Evolutionary conservation across 2,329 filamentous ascomycete genomes (phyloP).

Genomic region (Cytospora piceicola): DNA sequence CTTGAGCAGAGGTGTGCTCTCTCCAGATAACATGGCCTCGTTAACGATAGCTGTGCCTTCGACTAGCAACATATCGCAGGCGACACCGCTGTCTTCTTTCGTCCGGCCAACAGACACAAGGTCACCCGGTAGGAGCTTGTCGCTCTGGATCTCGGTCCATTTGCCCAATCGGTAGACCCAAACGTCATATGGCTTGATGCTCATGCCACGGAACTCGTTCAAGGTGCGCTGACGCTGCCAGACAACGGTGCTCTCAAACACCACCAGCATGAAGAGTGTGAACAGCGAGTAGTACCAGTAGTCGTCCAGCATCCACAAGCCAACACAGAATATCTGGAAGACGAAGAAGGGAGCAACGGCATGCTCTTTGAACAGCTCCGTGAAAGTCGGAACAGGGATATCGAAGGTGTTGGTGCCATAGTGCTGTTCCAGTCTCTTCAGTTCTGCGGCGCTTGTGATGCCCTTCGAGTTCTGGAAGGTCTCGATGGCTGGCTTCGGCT

Average conservation of each 20-base stretch:
- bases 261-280: conserved; percentile 97
- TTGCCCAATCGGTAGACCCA: conserved; percentile 86
- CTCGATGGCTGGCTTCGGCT: conserved; percentile 79
- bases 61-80: conserved; percentile 94
- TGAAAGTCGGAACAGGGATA: conserved; percentile 94
- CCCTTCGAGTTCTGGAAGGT: conserved; percentile 81
- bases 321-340: conserved; percentile 98
- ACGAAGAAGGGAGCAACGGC: conserved; percentile 99
- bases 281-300: conserved; percentile 99
- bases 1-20: conserved; percentile 95
- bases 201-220: conserved; percentile 97
- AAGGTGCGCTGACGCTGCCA: conserved; percentile 98
- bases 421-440: conserved; percentile 82
- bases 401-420: conserved; percentile 97
- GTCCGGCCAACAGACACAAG: conserved; percentile 90
- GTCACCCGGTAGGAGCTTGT: conserved; percentile 90
- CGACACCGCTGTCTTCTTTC: conserved; percentile 95
- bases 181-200: conserved; percentile 96
- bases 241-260: conserved; percentile 97
- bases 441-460: conserved; percentile 72
- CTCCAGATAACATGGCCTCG: conserved; percentile 98
- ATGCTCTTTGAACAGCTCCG: conserved; percentile 96
- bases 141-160: conserved; percentile 88
- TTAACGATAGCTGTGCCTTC: conserved; percentile 98
- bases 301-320: conserved; percentile 97